Percentiles rank a stretch among this genome's conserved stretches.
These are phyloP conservation scores for Botrytis hyacinthi DNA, from an alignment of 2,329 filamentous ascomycete species.

Conservation along the genomic window DNA sequence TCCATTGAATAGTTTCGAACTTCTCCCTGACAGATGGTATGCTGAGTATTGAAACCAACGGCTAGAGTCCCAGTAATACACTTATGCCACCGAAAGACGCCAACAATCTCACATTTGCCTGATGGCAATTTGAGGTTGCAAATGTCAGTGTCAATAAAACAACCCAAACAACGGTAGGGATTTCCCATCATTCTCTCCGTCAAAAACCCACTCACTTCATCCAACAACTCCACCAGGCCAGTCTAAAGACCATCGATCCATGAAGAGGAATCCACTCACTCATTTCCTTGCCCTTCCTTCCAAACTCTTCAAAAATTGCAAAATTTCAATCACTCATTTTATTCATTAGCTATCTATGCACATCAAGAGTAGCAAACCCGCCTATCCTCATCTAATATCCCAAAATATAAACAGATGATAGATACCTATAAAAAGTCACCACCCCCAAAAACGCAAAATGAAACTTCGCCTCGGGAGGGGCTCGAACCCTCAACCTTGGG, in stretches of 20 bases:
- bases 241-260: not conserved
- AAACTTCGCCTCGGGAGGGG: not conserved
- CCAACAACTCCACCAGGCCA: not conserved
- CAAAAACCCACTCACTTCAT: not conserved
- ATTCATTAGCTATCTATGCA: not conserved
- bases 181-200: not conserved
- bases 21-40: not conserved
- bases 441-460: accelerated
- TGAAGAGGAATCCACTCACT: not conserved
- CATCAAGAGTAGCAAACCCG: not conserved
- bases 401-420: not conserved
- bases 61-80: not conserved
- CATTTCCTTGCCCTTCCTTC: not conserved
- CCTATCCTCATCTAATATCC: not conserved
- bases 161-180: not conserved
- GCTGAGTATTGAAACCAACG: not conserved
- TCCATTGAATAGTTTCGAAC: not conserved
- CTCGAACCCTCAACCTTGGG: conserved; percentile 21
- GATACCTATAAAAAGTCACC: not conserved
- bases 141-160: not conserved
- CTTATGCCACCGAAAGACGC: not conserved
- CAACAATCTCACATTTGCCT: not conserved
- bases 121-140: not conserved
- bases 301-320: not conserved
- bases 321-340: not conserved